phyloP scores from a whole-genome alignment of 2,329 filamentous ascomycete genomes.

The Colletotrichum karsti region DNA sequence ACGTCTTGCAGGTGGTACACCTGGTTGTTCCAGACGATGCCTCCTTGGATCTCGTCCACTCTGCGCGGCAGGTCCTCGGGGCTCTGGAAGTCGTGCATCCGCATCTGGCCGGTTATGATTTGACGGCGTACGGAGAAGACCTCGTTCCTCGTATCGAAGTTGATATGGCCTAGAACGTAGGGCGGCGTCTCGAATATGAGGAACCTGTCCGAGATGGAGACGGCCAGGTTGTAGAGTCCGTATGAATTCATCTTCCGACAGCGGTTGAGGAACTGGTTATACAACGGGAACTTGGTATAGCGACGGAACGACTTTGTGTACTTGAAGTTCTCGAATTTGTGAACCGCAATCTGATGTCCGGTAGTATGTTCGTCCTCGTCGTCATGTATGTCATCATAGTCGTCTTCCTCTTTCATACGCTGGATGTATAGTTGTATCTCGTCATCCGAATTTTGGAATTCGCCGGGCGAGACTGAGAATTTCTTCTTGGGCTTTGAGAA shows the following conservation, averaged over 20 bases:
- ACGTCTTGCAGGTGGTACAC: slow-evolving; percentile 38
- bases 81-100: not conserved
- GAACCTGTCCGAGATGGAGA: no score
- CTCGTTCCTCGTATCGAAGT: slow-evolving; percentile 4
- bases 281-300: not conserved
- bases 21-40: slow-evolving; percentile 32
- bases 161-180: not conserved
- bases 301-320: not conserved
- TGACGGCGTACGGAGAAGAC: not conserved
- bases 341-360: not conserved
- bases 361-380: not conserved
- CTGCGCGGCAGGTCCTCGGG: rapidly evolving
- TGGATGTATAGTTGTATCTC: no score
- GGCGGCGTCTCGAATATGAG: not conserved
- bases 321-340: not conserved
- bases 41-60: not conserved
- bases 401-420: no score
- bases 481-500: no score
- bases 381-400: no score
- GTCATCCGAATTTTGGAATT: no score
- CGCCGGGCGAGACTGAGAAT: no score
- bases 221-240: not conserved
- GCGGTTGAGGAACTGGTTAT: not conserved
- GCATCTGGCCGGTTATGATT: no score
- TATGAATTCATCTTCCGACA: not conserved